These are phyloP conservation scores for Casuarina cunninghamiana DNA, from an alignment of 306 rosid genomes.

Conservation along the genomic window DNA sequence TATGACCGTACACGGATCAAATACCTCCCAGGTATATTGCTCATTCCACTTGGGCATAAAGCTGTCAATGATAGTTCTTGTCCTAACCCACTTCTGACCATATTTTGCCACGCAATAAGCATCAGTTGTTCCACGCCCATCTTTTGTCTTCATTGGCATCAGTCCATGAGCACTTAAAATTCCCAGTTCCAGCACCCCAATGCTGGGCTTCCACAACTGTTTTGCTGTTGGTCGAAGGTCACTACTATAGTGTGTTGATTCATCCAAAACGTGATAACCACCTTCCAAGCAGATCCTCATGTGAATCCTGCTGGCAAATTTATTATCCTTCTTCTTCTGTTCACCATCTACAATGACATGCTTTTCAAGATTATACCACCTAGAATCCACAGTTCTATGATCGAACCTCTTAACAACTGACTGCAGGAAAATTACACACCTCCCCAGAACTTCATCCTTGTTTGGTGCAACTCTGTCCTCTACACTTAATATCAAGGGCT, in stretches of 20 bases:
- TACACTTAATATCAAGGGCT: conserved; percentile 77
- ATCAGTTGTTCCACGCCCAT: conserved; percentile 84
- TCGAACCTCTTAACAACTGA: conserved; percentile 66
- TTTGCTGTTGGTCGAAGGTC: conserved; percentile 96
- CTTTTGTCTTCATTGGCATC: conserved; percentile 92
- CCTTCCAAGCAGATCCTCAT: conserved; percentile 93
- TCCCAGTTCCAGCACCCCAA: conserved; percentile 91
- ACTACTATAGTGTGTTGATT: conserved; percentile 95
- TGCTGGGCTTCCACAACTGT: conserved; percentile 79
- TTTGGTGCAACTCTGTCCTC: conserved; percentile 87
- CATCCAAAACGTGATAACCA: conserved; percentile 92
- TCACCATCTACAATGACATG: conserved; percentile 79
- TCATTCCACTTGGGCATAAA: conserved; percentile 91
- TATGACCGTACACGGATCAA: conserved; percentile 91
- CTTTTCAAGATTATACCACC: conserved; percentile 77
- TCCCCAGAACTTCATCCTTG: conserved; percentile 83
- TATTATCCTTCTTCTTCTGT: conserved; percentile 76
- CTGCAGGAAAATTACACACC: conserved; percentile 65
- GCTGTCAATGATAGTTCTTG: conserved; percentile 95
- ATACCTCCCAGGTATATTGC: conserved; percentile 98
- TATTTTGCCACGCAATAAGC: conserved; percentile 96
- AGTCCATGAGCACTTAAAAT: conserved; percentile 85
- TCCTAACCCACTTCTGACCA: conserved; percentile 96
- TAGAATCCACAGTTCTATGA: conserved; percentile 77
- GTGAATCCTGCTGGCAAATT: conserved; percentile 91